These are phyloP conservation scores for Blepharisma stoltei DNA, from an alignment of 73 alveolate species.

Conservation along the genomic window DNA sequence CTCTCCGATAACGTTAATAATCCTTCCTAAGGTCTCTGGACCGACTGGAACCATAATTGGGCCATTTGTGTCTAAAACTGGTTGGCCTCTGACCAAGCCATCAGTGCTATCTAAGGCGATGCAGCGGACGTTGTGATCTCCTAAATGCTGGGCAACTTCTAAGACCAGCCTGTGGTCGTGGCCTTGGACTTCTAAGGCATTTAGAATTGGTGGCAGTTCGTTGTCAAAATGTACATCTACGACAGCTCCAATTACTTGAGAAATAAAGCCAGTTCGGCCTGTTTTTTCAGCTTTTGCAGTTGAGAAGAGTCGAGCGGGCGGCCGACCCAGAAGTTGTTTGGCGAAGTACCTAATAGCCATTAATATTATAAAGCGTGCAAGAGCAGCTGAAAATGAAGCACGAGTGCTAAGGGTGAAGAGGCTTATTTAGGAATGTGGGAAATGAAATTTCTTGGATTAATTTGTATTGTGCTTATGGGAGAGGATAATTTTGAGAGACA, in stretches of 20 bases:
- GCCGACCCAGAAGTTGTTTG: too few species aligned
- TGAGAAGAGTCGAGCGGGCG: too few species aligned
- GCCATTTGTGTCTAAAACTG: slow-evolving; percentile 80
- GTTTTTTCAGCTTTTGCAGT: slow-evolving; percentile 4
- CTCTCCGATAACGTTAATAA: slow-evolving; percentile 96
- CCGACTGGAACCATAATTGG: slow-evolving; percentile 97
- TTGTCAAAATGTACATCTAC: slow-evolving; percentile 96
- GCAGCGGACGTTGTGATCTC: slow-evolving; percentile 91
- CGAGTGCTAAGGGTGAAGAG: too few species aligned
- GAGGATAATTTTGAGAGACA: too few species aligned
- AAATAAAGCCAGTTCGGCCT: slow-evolving; percentile 51
- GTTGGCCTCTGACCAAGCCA: slow-evolving; percentile 93
- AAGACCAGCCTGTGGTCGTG: slow-evolving; percentile 78
- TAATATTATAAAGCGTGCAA: too few species aligned
- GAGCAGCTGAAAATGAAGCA: too few species aligned
- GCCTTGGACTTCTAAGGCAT: slow-evolving; percentile 91
- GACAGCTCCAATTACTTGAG: slow-evolving; percentile 98
- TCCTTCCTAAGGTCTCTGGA: slow-evolving; percentile 91
- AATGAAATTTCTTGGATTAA: too few species aligned
- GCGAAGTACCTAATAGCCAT: too few species aligned
- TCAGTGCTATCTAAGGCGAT: slow-evolving; percentile 97
- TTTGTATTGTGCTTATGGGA: too few species aligned
- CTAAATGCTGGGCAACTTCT: slow-evolving; percentile 96
- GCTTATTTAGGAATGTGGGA: too few species aligned
- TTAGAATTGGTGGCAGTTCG: slow-evolving; percentile 91